Percentiles rank a stretch among this genome's conserved stretches.
These are phyloP conservation scores for Pichia kudriavzevii DNA, from an alignment of 1,139 yeast species.

Conservation along the genomic window DNA sequence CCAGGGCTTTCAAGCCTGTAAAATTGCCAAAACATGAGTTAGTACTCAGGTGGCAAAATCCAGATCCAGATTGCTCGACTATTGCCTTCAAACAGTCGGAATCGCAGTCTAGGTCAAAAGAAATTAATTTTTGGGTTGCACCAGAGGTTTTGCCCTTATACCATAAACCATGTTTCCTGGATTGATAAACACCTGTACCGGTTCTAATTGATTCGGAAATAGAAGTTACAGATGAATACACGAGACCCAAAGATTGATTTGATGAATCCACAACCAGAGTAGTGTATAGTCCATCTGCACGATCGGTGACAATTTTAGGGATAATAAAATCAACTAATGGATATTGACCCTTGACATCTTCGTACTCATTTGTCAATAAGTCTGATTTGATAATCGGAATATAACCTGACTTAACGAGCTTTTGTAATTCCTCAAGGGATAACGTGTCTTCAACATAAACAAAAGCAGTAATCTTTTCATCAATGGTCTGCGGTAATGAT, in stretches of 20 bases:
- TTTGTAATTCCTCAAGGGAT: slow-evolving; percentile 8
- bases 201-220: slow-evolving; percentile 75
- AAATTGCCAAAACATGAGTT: slow-evolving; percentile 75
- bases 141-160: slow-evolving; percentile 94
- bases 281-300: slow-evolving; percentile 78
- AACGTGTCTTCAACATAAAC: slow-evolving; percentile 1
- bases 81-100: slow-evolving; percentile 81
- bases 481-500: background rate
- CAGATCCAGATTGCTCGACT: slow-evolving; percentile 75
- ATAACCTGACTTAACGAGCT: slow-evolving; percentile 29
- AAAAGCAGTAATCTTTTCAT: background rate
- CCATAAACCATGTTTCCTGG: slow-evolving; percentile 88
- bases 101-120: slow-evolving; percentile 79
- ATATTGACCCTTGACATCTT: slow-evolving; percentile 15
- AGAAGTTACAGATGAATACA: slow-evolving; percentile 80
- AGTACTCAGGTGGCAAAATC: slow-evolving; percentile 85
- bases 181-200: slow-evolving; percentile 86
- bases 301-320: slow-evolving; percentile 64
- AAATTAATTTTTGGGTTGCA: slow-evolving; percentile 71
- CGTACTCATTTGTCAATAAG: slow-evolving; percentile 37
- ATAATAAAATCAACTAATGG: slow-evolving; percentile 47
- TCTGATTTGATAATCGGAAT: slow-evolving; percentile 41
- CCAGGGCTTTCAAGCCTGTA: slow-evolving; percentile 57
- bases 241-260: slow-evolving; percentile 74
- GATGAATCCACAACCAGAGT: slow-evolving; percentile 71